phyloP scores from a whole-genome alignment of 140 eudicot species.

The Cichorium intybus region DNA sequence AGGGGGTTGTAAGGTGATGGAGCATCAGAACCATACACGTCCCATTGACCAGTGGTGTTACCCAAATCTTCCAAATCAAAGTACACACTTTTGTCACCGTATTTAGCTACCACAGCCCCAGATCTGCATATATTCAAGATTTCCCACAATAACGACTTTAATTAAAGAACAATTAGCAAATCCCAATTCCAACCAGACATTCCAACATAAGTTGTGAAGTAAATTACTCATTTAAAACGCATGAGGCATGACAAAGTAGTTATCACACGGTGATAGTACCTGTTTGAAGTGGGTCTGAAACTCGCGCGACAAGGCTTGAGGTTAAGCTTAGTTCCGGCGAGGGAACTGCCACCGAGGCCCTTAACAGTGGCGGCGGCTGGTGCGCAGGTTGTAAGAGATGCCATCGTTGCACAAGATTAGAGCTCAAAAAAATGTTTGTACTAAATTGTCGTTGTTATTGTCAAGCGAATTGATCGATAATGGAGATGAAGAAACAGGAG shows the following conservation, averaged over 20 bases:
- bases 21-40: constrained; percentile 90
- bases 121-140: constrained; percentile 34
- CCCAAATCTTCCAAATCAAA: constrained; percentile 95
- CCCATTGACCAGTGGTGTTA: constrained; percentile 98
- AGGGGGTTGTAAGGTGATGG: constrained; percentile 91
- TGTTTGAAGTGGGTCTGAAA: constrained; percentile 41
- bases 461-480: background rate
- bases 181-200: background rate
- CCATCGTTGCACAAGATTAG: constrained; percentile 44
- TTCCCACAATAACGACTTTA: background rate
- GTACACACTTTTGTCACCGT: constrained; percentile 98
- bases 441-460: background rate
- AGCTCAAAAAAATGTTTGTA: background rate
- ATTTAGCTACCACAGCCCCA: constrained; percentile 93
- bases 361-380: constrained; percentile 51
- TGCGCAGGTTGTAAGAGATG: constrained; percentile 75
- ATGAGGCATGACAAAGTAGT: background rate
- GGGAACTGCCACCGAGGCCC: constrained; percentile 89
- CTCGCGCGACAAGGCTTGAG: constrained; percentile 53
- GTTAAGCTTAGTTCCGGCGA: constrained; percentile 75
- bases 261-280: constrained; percentile 22
- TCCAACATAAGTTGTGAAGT: background rate
- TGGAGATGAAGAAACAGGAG: background rate
- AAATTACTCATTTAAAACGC: background rate
- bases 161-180: background rate